A percentile compares a stretch with the other conserved stretches of the same genome.
phyloP scores from a whole-genome alignment of 306 rosid genomes.

The Vachellia pachyceras region DNA sequence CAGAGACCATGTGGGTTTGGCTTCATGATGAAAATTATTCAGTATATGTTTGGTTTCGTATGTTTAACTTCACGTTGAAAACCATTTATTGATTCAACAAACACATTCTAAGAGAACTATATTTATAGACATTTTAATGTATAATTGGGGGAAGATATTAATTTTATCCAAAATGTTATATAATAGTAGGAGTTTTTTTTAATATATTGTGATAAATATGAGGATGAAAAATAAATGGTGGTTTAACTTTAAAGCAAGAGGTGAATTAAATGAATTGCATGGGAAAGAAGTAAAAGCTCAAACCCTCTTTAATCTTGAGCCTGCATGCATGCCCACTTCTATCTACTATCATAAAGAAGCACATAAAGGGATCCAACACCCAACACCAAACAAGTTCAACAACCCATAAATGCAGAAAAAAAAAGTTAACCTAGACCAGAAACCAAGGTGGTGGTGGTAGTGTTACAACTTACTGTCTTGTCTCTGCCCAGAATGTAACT shows the following conservation, averaged over 20 bases:
- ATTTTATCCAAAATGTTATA: not conserved
- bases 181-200: not conserved
- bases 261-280: not conserved
- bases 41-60: fast-evolving
- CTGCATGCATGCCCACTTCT: not conserved
- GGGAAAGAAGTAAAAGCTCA: not conserved
- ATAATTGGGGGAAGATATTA: not conserved
- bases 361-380: not conserved
- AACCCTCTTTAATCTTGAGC: not conserved
- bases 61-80: not conserved
- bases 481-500: conserved; percentile 81
- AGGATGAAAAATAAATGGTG: not conserved
- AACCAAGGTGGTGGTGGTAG: not conserved
- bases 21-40: not conserved
- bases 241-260: not conserved
- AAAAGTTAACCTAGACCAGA: not conserved
- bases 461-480: conserved; percentile 58
- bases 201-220: not conserved
- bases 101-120: not conserved
- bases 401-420: conserved; percentile 12
- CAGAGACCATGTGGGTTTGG: not conserved
- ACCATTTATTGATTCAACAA: not conserved
- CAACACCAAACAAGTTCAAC: conserved; percentile 11
- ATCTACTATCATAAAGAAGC: not conserved
- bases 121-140: not conserved